These are phyloP conservation scores for Chaetomiaceae sp. DNA, from an alignment of 2,329 filamentous ascomycete genomes.

Conservation along the genomic window DNA sequence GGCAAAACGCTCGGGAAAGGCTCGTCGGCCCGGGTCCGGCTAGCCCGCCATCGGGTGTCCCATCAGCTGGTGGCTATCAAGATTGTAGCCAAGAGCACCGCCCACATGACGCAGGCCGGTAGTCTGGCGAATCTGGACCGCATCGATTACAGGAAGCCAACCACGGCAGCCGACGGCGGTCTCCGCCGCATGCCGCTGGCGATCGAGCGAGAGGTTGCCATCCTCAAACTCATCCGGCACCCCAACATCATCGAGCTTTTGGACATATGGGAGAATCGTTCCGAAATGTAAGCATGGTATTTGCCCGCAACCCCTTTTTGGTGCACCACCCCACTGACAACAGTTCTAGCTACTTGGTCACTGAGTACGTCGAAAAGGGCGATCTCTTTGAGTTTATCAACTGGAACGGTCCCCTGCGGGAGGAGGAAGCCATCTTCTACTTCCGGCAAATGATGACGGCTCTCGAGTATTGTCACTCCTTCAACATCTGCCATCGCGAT, in stretches of 20 bases:
- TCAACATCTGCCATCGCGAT: constrained; percentile 94
- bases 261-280: constrained; percentile 96
- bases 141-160: constrained; percentile 55
- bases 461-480: constrained; percentile 84
- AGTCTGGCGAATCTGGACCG: constrained; percentile 79
- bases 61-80: constrained; percentile 86
- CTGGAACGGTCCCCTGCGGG: constrained; percentile 62
- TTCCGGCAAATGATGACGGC: constrained; percentile 93
- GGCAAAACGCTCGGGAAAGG: constrained; percentile 86
- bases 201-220: constrained; percentile 90
- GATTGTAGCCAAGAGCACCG: constrained; percentile 81
- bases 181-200: constrained; percentile 74
- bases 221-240: constrained; percentile 94
- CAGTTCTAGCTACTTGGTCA: constrained; percentile 73
- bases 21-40: constrained; percentile 78
- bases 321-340: no score
- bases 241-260: constrained; percentile 90
- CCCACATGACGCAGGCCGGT: constrained; percentile 73
- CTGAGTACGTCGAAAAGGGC: constrained; percentile 76
- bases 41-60: constrained; percentile 74
- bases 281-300: constrained; percentile 69
- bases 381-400: constrained; percentile 88
- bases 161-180: constrained; percentile 43
- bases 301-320: no score
- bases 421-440: constrained; percentile 74